phyloP scores from a whole-genome alignment of 1,284 basidiomycete genomes.

The Papiliotrema flavescens region DNA sequence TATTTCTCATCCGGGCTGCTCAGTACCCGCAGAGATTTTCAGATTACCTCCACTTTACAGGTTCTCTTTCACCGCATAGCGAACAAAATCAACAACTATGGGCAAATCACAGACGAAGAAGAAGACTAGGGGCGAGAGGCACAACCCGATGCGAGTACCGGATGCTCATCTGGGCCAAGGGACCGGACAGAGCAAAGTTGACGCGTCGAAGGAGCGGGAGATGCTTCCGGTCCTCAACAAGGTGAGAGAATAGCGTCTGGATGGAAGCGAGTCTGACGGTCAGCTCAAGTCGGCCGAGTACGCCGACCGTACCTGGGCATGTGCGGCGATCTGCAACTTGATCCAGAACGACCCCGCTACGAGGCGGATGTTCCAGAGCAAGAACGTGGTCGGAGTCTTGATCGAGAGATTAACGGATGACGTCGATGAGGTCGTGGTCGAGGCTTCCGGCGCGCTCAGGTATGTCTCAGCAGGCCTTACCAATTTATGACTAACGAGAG shows the following conservation, averaged over 20 bases:
- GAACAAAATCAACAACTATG: slow-evolving; percentile 53
- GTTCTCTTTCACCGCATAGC: not conserved
- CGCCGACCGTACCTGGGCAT: slow-evolving; percentile 83
- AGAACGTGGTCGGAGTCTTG: slow-evolving; percentile 80
- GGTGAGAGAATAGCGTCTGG: slow-evolving; percentile 48
- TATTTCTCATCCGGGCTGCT: not conserved
- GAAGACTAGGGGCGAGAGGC: slow-evolving; percentile 61
- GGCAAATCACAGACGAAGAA: slow-evolving; percentile 77
- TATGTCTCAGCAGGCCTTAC: slow-evolving; percentile 32
- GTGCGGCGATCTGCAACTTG: slow-evolving; percentile 82
- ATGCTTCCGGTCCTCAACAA: slow-evolving; percentile 84
- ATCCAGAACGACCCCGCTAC: slow-evolving; percentile 86
- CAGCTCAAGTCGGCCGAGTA: slow-evolving; percentile 58
- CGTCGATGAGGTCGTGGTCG: slow-evolving; percentile 79
- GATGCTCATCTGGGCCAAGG: slow-evolving; percentile 82
- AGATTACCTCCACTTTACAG: not conserved
- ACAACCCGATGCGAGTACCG: slow-evolving; percentile 86
- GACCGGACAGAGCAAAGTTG: slow-evolving; percentile 35
- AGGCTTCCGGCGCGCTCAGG: slow-evolving; percentile 80
- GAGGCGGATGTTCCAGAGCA: slow-evolving; percentile 77
- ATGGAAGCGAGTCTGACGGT: not conserved
- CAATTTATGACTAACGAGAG: slow-evolving; percentile 50
- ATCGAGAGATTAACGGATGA: slow-evolving; percentile 78
- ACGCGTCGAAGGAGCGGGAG: slow-evolving; percentile 63
- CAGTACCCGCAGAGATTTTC: not conserved